These are phyloP conservation scores for Ophiostoma sp. DNA, from an alignment of 2,329 filamentous ascomycete genomes.

Conservation along the genomic window DNA sequence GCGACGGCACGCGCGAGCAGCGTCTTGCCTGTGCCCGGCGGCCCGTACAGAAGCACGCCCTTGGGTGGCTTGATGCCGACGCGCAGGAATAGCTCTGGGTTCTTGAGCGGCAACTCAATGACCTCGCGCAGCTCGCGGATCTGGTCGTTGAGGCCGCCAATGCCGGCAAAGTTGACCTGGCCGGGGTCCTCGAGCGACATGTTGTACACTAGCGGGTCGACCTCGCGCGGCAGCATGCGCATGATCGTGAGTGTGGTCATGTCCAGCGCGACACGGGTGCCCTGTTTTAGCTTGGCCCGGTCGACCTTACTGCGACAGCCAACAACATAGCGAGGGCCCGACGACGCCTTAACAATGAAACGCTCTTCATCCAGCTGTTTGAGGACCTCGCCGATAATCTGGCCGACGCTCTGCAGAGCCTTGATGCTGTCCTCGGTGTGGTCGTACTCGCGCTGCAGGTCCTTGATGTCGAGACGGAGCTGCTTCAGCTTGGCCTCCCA, in stretches of 20 bases:
- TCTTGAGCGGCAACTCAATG: conserved; percentile 96
- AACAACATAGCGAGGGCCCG: conserved; percentile 93
- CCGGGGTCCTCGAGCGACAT: conserved; percentile 98
- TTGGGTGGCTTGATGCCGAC: conserved; percentile 99
- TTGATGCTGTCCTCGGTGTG: conserved; percentile 99
- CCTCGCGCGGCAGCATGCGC: conserved; percentile 98
- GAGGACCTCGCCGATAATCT: conserved; percentile 98
- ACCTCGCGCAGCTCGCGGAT: conserved; percentile 96
- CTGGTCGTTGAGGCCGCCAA: conserved; percentile 96
- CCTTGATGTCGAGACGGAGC: conserved; percentile 91
- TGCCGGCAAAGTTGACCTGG: conserved; percentile 95
- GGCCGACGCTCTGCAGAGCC: conserved; percentile 94
- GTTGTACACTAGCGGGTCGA: conserved; percentile 98
- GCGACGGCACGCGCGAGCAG: conserved; percentile 89
- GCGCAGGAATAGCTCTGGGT: conserved; percentile 92
- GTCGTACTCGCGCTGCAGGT: conserved; percentile 88
- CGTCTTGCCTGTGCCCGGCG: conserved; percentile 95
- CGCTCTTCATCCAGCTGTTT: conserved; percentile 98
- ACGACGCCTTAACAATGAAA: conserved; percentile 99
- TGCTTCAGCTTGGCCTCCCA: conserved; percentile 98
- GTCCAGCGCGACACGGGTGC: conserved; percentile 92
- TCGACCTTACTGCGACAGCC: conserved; percentile 98
- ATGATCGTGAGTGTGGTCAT: conserved; percentile 99
- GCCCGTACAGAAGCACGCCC: conserved; percentile 91
- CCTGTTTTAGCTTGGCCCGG: conserved; percentile 95